Conservation (phyloP, 2,329 filamentous ascomycete genomes). For the Fusarium zealandicum region DNA sequence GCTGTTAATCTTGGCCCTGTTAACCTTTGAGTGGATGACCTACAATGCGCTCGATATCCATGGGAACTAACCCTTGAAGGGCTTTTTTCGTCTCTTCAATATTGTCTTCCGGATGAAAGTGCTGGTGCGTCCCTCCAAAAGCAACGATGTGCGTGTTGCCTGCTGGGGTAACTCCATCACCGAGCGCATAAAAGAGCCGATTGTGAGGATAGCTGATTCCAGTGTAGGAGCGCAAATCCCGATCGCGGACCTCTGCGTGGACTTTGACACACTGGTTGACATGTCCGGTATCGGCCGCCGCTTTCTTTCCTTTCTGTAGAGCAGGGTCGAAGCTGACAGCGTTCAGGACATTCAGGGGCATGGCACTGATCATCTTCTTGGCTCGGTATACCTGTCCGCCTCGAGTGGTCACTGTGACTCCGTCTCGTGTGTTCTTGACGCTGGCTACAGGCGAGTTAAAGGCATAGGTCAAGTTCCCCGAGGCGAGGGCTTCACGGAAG, state of each 20-base stretch:
- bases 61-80: constrained; percentile 44
- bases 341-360: constrained; percentile 55
- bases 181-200: constrained; percentile 52
- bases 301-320: constrained; percentile 44
- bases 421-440: constrained; percentile 40
- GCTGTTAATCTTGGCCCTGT: not conserved
- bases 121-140: constrained; percentile 53
- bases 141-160: constrained; percentile 57
- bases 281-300: constrained; percentile 50
- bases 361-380: constrained; percentile 49
- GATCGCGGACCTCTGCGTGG: constrained; percentile 53
- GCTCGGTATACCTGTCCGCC: constrained; percentile 43
- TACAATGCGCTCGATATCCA: constrained; percentile 42
- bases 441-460: constrained; percentile 50
- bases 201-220: constrained; percentile 54
- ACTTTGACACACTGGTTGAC: constrained; percentile 56
- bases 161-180: constrained; percentile 53
- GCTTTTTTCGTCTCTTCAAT: constrained; percentile 45
- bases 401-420: constrained; percentile 46
- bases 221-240: constrained; percentile 52
- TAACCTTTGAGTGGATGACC: not conserved
- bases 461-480: constrained; percentile 49
- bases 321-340: constrained; percentile 52
- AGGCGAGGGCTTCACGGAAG: constrained; percentile 52
- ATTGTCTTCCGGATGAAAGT: constrained; percentile 53